Base-by-base conservation (phyloP, 2,329 filamentous ascomycete genomes). In the Dactylellina sp. region DNA sequence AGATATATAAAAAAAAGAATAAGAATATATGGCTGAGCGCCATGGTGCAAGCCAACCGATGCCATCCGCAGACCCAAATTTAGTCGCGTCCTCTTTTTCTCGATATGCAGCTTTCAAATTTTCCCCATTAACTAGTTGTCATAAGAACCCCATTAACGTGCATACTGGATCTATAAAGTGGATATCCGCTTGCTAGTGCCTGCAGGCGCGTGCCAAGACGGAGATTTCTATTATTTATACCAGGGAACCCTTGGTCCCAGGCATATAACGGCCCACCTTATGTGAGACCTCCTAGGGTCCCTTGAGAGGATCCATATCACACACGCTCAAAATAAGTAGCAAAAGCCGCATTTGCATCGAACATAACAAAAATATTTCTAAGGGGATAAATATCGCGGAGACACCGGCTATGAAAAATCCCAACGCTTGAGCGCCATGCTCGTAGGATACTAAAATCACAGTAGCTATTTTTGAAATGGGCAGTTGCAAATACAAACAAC, bases 131-230 rank as follows among this genome's bases (percentile, higher is more conserved):
- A 9, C 20, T 20, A 20, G 42, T 16, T 46, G 16, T 20, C 9
- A 32, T 32, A 32, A 32, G 9, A 5, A 9, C 4, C 28, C 28
- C 28, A 32, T 32, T 9, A 9, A 9, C 28, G 9, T 32, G 28
- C 28, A 32, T 4, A 32, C 28, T 32, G 4, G 28, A 32, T 9
- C 4, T 32, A 32, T 46, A 5, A 7, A 2, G 42, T 46, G n/a
- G 42, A 46, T 18, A 5, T 46, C 11, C 42, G 42, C 12, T 20
- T 18, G 14, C 2, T 22, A 46, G 14, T 18, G n/a, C 42, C 16
- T 16, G 42, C 12, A 46, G n/a, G 4, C 5, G 42, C 42, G 42
- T 16, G 42, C 42, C 42, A 46, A 46, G 42, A 46, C 42, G 42
- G 42, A 20, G 42, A 20, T 46, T 46, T 46, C 42, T 20, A 2